Evolutionary conservation across 73 alveolate species (phyloP).

Genomic region (Symbiodinium pilosum): DNA sequence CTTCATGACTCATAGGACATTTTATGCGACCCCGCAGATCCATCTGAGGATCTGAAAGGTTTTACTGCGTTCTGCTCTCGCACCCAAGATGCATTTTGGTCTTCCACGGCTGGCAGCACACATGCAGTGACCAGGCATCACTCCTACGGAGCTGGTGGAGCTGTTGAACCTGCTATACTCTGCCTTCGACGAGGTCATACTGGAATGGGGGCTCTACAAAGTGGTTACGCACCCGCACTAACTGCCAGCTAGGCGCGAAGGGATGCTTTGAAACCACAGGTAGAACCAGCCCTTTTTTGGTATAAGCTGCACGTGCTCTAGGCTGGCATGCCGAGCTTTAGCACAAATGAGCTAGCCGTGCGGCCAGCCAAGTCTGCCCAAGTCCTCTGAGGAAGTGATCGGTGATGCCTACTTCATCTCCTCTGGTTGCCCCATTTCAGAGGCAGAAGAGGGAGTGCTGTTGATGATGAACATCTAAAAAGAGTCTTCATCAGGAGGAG

Average conservation of each 20-base stretch:
- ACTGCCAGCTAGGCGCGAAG: background rate
- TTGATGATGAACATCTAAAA: too few species aligned
- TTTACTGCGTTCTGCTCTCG: constrained; percentile 83
- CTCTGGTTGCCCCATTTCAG: constrained; percentile 58
- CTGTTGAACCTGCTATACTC: constrained; percentile 72
- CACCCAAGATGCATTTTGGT: background rate
- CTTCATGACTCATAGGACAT: too few species aligned
- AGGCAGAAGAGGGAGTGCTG: background rate
- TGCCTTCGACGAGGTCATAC: constrained; percentile 76
- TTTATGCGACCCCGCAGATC: background rate
- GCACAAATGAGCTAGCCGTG: background rate
- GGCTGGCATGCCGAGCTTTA: background rate
- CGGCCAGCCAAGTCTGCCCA: background rate
- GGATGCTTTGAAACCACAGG: background rate
- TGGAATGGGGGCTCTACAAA: constrained; percentile 88
- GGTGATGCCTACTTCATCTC: constrained; percentile 93
- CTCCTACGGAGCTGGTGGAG: constrained; percentile 80
- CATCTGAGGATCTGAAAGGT: constrained; percentile 62
- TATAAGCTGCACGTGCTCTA: background rate
- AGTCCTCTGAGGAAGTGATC: constrained; percentile 55
- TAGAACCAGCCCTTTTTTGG: background rate
- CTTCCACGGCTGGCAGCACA: background rate
- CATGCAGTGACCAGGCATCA: background rate
- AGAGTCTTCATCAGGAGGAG: background rate
- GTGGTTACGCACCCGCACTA: constrained; percentile 6